phyloP scores from a whole-genome alignment of 108 stramenopile species.

The Mayamaea pseudoterrestris region DNA sequence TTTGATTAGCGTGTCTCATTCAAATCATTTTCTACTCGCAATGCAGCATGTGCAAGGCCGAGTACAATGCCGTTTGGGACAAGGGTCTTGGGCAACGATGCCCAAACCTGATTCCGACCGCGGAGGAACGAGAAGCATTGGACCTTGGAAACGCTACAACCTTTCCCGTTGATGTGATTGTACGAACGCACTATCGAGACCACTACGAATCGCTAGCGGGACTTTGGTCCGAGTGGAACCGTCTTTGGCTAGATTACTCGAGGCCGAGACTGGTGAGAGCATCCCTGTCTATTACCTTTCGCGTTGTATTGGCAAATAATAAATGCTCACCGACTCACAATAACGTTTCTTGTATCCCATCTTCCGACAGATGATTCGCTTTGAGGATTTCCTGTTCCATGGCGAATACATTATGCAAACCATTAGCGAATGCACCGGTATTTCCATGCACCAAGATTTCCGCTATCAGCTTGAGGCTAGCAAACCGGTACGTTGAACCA shows the following conservation, averaged over 20 bases:
- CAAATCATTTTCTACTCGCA: too few species aligned
- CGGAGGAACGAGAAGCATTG: too few species aligned
- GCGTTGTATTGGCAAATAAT: too few species aligned
- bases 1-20: too few species aligned
- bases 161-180: slow-evolving; percentile 19
- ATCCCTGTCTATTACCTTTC: too few species aligned
- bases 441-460: slow-evolving; percentile 35
- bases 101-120: slow-evolving; percentile 57
- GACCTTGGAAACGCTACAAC: slow-evolving; percentile 5
- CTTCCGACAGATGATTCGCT: slow-evolving; percentile 70
- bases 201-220: slow-evolving; percentile 42
- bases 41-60: not conserved
- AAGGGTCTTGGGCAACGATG: slow-evolving; percentile 24
- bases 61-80: slow-evolving; percentile 18
- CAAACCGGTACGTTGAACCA: too few species aligned
- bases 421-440: slow-evolving; percentile 64
- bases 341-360: too few species aligned
- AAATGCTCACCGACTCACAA: too few species aligned
- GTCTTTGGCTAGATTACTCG: too few species aligned
- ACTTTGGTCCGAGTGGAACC: slow-evolving; percentile 64
- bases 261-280: too few species aligned
- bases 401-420: slow-evolving; percentile 32
- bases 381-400: slow-evolving; percentile 75
- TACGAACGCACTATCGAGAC: not conserved
- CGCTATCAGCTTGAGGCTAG: slow-evolving; percentile 1